Evolutionary conservation across 2,329 filamentous ascomycete genomes (phyloP), one percentile per base, ranked within the genome.

Genomic region (Diplocarpon rosae): DNA sequence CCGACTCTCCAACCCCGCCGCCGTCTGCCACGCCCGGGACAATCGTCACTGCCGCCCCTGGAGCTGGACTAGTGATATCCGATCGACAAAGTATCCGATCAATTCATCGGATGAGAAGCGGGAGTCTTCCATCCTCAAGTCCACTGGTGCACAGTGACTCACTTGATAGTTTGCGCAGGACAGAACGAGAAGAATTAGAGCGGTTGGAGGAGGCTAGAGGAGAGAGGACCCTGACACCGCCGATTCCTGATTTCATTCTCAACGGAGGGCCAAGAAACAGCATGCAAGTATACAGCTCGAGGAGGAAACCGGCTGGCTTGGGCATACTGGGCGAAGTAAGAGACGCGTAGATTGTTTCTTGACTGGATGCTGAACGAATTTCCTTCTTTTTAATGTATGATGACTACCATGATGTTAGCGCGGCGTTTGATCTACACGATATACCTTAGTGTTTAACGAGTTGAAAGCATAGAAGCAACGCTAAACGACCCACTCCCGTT

Each of bases 1-100:
- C 79, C 5, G 81, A 85, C 58, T 83, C 78, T 33, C 80, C 80
- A 0, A 72, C 69, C 1, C 81, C 82, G 7, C 78, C 82, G 1
- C 76, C 83, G 0, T 64, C 75, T 5, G 71, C 73, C 1, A 83
- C 80, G 0, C 78, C 81, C 0, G 80, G 82, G 0, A 89, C 84
- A 0, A 71, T 80, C 13, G 80, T 89, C 39, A 68, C 78, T 10
- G 84, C 83, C 0, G 79, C 83, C 2, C 83, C 83, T 0, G 73
- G 79, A 33, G 79, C 78, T 2, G 83, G 78, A 3, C 75, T 80
- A 52, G 65, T 82, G 14, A 75, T 87, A 35, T 67, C 70, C 8
- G 71, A 76, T 42, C 68, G 66, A 24, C 59, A 66, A 14, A 74
- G 71, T 56, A 66, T 73, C 37, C 66, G 70, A 37, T 72, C 69